These are phyloP conservation scores for Irpex lacteus DNA, from an alignment of 1,284 basidiomycete genomes.

Conservation along the genomic window DNA sequence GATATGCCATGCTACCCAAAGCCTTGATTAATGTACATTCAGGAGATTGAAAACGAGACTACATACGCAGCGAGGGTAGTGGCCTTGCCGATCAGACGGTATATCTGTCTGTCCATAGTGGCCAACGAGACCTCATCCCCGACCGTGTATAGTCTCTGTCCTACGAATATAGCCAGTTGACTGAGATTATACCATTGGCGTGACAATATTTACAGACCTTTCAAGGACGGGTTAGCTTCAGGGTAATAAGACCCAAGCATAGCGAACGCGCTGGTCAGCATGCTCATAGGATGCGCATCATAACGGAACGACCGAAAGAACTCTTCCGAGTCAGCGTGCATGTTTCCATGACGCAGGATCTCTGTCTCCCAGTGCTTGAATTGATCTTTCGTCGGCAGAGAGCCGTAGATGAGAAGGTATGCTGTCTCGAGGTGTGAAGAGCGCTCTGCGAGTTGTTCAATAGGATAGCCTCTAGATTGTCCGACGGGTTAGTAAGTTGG, in stretches of 20 bases:
- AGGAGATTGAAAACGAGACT: no score
- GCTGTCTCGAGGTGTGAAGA: constrained; percentile 80
- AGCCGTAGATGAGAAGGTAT: constrained; percentile 86
- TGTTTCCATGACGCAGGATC: constrained; percentile 74
- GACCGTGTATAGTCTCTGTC: constrained; percentile 76
- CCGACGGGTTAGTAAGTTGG: not conserved
- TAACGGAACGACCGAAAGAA: constrained; percentile 84
- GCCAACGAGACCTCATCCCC: constrained; percentile 64
- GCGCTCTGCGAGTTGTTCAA: constrained; percentile 80
- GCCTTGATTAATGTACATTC: not conserved
- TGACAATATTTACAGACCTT: no score
- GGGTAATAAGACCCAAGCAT: constrained; percentile 84
- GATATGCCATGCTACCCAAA: constrained; percentile 74
- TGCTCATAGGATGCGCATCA: constrained; percentile 87
- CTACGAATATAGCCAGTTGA: no score
- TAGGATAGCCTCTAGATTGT: constrained; percentile 77
- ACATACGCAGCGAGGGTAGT: constrained; percentile 82
- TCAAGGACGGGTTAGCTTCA: constrained; percentile 76
- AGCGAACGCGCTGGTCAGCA: constrained; percentile 81
- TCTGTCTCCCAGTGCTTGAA: constrained; percentile 66
- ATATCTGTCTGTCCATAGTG: constrained; percentile 88
- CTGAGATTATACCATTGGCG: no score
- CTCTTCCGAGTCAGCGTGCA: constrained; percentile 76
- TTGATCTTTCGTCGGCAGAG: constrained; percentile 68
- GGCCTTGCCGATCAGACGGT: constrained; percentile 82